A percentile compares a stretch with the other conserved stretches of the same genome.
Conservation (phyloP, 345 rosid species). For the Pistacia vera region DNA sequence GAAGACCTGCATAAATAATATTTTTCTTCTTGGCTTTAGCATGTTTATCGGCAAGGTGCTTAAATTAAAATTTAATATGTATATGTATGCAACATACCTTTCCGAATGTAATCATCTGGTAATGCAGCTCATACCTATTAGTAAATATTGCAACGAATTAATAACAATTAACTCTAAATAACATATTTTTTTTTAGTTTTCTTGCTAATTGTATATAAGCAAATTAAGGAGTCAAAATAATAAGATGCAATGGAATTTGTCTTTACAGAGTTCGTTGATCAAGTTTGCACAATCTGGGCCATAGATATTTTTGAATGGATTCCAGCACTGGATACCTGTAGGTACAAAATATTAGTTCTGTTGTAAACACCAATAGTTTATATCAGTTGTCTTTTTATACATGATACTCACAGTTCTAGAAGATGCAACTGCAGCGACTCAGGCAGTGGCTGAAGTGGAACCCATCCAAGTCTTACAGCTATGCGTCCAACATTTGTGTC, state of each 20-base stretch:
- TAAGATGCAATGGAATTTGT: conserved; percentile 16
- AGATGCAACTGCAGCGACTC: conserved; percentile 98
- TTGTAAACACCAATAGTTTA: conserved; percentile 5
- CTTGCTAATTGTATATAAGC: conserved; percentile 7
- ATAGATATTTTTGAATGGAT: conserved; percentile 90
- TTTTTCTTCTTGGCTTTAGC: conserved; percentile 23
- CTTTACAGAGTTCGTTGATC: conserved; percentile 88
- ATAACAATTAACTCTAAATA: conserved; percentile 18
- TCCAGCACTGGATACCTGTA: conserved; percentile 89
- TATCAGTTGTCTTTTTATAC: conserved; percentile 12
- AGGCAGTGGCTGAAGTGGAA: conserved; percentile 94
- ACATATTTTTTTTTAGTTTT: conserved; percentile 3
- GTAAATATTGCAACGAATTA: conserved; percentile 28
- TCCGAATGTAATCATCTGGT: conserved; percentile 99
- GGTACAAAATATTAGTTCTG: conserved; percentile 20
- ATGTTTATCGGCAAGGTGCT: conserved; percentile 15
- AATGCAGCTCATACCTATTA: conserved; percentile 93
- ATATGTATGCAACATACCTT: conserved; percentile 51
- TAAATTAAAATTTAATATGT: conserved; percentile 3
- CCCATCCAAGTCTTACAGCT: conserved; percentile 99
- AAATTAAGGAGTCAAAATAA: conserved; percentile 10
- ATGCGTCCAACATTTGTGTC: conserved; percentile 99
- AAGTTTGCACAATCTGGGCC: conserved; percentile 98
- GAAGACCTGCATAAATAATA: conserved; percentile 69
- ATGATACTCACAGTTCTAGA: conserved; percentile 73